Evolutionary conservation across 192 early-diverging fungal genomes (phyloP).

Genomic region (Coemansia sp.): DNA sequence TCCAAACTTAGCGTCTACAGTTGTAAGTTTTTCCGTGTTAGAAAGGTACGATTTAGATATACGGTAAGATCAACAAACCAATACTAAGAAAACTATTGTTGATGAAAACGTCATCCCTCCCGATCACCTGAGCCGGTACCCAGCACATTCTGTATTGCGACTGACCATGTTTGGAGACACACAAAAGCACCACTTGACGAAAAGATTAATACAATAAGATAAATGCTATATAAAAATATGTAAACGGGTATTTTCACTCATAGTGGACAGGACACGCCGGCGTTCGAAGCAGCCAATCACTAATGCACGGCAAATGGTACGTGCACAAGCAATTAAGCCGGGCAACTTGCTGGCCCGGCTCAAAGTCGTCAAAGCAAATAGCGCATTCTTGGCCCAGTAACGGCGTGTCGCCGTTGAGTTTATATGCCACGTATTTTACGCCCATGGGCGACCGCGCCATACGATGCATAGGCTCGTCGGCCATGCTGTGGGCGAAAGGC

Average conservation of each 20-base stretch:
- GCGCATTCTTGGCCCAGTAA: slow-evolving; percentile 80
- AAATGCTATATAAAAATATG: too few relatives aligned
- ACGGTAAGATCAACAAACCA: too few relatives aligned
- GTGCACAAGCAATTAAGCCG: slow-evolving; percentile 86
- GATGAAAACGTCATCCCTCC: too few relatives aligned
- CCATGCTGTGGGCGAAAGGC: too few relatives aligned
- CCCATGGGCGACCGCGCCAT: slow-evolving; percentile 28
- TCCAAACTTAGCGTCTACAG: too few relatives aligned
- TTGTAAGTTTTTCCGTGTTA: too few relatives aligned
- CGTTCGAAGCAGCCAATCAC: slow-evolving; percentile 73
- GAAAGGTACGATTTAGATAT: neutral
- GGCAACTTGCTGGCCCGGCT: slow-evolving; percentile 72
- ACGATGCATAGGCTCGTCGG: neutral
- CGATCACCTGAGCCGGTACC: too few relatives aligned
- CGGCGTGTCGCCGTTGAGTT: slow-evolving; percentile 59
- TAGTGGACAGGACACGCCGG: slow-evolving; percentile 83
- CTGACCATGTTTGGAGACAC: too few relatives aligned
- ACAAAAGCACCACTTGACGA: too few relatives aligned
- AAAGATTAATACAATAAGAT: too few relatives aligned
- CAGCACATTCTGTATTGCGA: too few relatives aligned
- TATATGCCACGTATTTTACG: slow-evolving; percentile 55
- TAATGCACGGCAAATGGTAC: slow-evolving; percentile 83
- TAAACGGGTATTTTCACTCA: slow-evolving; percentile 36
- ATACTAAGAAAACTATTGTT: too few relatives aligned
- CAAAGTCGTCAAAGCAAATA: slow-evolving; percentile 95